Evolutionary conservation across 2,329 filamentous ascomycete genomes (phyloP), one percentile per base, ranked within the genome.

Genomic region (Sclerotinia minor): DNA sequence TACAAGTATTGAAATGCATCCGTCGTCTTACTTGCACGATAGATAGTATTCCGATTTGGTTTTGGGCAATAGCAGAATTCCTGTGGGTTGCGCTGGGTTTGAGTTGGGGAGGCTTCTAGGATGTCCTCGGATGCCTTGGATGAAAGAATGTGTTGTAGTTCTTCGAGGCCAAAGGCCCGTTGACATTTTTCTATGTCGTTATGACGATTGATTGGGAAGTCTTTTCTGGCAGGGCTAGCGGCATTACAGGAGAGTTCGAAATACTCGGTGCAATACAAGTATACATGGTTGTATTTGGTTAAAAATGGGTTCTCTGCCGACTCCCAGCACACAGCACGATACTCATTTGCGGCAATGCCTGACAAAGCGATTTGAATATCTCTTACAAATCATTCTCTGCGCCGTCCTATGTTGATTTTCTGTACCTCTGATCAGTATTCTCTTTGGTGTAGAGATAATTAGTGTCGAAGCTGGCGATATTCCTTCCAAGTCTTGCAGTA

Each of bases 251-350:
- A 70, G 49, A 73, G 73, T 59, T 76, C 73, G 58, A 83, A 81
- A 69, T 81, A 83, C 21, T 76, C 75, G 0, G 71, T 69, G 71
- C 81, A 83, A 69, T 82, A n/a, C n/a, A n/a, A n/a, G n/a, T n/a
- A 83, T 19, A 75, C 47, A 68, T 67, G 60, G 24, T 64, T 64
- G 45, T 45, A 64, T 13, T 38, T 64, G 44, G 60, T 64, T 5
- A 52, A 17, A 5, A 64, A 21, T 6, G 60, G 60, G 11, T 53
- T 52, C 9, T 64, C 60, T 13, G 60, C 45, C 19, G 13, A 15
- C 11, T 15, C 49, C 60, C 60, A 64, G 60, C 45, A 64, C 15
- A 64, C 60, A 52, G n/a, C 60, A 17, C 45, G 53, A 29, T 38
- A 29, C 29, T 38, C 45, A 7, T 9, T 26, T 21, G 45, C 29